These are phyloP conservation scores for Vitis hybrid DNA, from an alignment of 177 flowering plant species.

Conservation along the genomic window DNA sequence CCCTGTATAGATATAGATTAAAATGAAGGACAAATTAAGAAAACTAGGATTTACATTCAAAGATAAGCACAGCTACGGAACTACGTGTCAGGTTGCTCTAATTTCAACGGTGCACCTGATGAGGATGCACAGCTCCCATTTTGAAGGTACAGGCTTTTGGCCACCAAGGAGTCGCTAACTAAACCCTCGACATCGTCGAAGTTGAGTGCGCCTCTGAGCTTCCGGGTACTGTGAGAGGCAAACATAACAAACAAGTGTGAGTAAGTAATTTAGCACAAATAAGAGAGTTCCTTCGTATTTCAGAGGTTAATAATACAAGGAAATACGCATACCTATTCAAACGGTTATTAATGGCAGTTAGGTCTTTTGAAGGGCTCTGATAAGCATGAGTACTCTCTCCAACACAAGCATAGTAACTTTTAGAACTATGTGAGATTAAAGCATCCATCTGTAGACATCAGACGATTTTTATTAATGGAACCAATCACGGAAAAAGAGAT, in stretches of 20 bases:
- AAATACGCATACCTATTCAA: constrained; percentile 67
- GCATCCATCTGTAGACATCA: constrained; percentile 81
- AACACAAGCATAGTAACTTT: constrained; percentile 95
- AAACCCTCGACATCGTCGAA: constrained; percentile 76
- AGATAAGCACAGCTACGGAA: not conserved
- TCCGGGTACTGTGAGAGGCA: constrained; percentile 40
- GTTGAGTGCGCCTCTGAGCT: constrained; percentile 62
- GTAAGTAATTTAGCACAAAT: not conserved
- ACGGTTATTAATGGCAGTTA: constrained; percentile 81
- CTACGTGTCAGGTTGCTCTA: constrained; percentile 59
- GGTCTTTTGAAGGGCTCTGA: constrained; percentile 96
- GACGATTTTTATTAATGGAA: not conserved
- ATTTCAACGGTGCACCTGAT: constrained; percentile 47
- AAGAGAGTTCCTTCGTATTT: not conserved
- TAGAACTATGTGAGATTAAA: constrained; percentile 78
- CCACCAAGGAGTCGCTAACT: constrained; percentile 85
- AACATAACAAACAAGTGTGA: not conserved
- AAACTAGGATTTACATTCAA: constrained; percentile 25
- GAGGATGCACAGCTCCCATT: constrained; percentile 59
- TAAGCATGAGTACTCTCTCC: constrained; percentile 99
- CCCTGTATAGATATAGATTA: constrained; percentile 6
- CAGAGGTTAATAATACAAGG: too few species aligned
- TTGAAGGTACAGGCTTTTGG: constrained; percentile 72
- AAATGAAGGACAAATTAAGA: not conserved
- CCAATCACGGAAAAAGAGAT: not conserved